These are phyloP conservation scores for Fusarium nisikadoi DNA, from an alignment of 2,329 filamentous ascomycete genomes.

Conservation along the genomic window DNA sequence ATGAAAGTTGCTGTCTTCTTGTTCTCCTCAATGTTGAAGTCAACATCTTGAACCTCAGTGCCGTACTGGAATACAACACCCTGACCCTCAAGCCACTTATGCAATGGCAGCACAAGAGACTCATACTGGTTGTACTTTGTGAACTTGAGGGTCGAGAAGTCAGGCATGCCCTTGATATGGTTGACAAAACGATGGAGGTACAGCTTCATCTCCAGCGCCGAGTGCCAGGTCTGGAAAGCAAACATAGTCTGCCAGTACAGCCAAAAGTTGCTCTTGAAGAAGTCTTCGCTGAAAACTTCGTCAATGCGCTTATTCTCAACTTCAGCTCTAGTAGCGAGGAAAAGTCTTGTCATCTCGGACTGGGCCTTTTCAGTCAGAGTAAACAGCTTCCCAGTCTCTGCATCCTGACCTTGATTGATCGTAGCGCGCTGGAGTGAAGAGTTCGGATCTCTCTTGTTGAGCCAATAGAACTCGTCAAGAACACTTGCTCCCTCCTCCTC, in stretches of 20 bases:
- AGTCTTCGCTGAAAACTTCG: neutral
- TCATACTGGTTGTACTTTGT: conserved; percentile 1
- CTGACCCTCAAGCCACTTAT: neutral
- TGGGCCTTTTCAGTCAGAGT: conserved; percentile 1
- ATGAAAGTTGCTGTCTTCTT: conserved; percentile 1
- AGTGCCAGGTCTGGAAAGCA: conserved; percentile 5
- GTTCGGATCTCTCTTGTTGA: conserved; percentile 3
- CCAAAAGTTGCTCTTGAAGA: conserved; percentile 8
- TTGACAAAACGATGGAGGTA: conserved; percentile 6
- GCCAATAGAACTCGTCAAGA: conserved; percentile 5
- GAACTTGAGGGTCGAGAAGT: conserved; percentile 6
- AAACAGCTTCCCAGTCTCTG: neutral
- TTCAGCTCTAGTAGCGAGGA: neutral
- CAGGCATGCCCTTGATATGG: conserved; percentile 3
- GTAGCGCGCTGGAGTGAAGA: conserved; percentile 1
- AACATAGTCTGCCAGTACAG: conserved; percentile 11
- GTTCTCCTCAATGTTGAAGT: neutral
- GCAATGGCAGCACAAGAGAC: neutral
- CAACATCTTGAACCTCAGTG: neutral
- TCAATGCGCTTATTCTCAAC: neutral
- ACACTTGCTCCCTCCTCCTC: neutral
- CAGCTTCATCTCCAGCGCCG: neutral
- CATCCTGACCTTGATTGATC: neutral
- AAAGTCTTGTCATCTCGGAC: neutral
- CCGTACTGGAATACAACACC: neutral